Evolutionary conservation across 495 filamentous ascomycete genomes (phyloP), one percentile per base, ranked within the genome.

Genomic region (Aspergillus conjunctus): DNA sequence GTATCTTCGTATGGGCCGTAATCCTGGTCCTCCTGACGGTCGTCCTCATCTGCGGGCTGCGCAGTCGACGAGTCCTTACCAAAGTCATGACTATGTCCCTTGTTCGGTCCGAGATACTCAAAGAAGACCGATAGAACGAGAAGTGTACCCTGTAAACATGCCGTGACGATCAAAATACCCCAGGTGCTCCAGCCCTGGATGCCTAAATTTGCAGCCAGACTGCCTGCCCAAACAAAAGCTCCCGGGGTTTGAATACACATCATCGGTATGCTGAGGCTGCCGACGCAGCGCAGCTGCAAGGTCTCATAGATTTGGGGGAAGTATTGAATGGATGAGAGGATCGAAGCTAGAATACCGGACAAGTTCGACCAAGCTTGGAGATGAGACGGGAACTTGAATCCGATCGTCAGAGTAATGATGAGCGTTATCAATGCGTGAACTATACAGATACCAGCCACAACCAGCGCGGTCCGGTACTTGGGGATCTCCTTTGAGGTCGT

Each of bases 171-270:
- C 67, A 90, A 91, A 31, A 96, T 86, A 8, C 89, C 88, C 94
- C 94, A 98, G 1, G 91, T 89, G 74, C 95, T 98, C 94, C 94
- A 98, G 12, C 91, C 93, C 20, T 84, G 85, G 72, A 75, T 76
- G 7, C 94, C 94, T 39, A 96, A 80, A 48, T 94, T 84, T 11
- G 83, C 87, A 17, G 88, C 90, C 33, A 98, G 73, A 74, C 93
- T 98, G 17, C 79, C 87, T 2, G 93, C 91, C 80, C 93, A 98
- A 20, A 98, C 76, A 66, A 95, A 87, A 62, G 88, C 89, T 7
- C 94, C 94, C 0, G 94, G 94, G 0, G 93, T 97, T 72, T 98
- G 94, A 45, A 98, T 96, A 70, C 88, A 89, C 94, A 98, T 98
- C 91, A 97, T 98, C 1, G 92, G 89, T 58, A 98, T 93, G 68